Conservation (phyloP, 495 filamentous ascomycete genomes). For the Penicillium flavigenum region DNA sequence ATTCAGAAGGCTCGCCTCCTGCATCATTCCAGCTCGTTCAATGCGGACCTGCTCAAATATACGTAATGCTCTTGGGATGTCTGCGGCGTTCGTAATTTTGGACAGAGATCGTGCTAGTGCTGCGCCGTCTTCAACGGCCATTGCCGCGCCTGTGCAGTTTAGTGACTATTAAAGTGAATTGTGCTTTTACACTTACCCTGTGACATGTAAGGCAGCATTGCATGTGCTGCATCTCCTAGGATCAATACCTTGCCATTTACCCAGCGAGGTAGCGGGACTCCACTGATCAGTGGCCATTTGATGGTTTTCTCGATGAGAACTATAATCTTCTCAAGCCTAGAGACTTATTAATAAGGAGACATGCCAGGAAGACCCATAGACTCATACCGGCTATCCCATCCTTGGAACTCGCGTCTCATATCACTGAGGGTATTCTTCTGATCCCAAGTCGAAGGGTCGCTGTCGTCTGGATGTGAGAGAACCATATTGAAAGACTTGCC, state of each 20-base stretch:
- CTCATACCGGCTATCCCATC: conserved; percentile 41
- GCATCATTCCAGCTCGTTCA: conserved; percentile 30
- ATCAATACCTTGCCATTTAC: conserved; percentile 35
- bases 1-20: conserved; percentile 39
- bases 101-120: conserved; percentile 30
- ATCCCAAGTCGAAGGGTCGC: conserved; percentile 41
- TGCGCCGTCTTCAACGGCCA: conserved; percentile 44
- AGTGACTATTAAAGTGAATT: not conserved
- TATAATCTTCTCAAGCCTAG: conserved; percentile 39
- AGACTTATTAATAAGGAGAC: not conserved
- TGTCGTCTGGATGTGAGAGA: conserved; percentile 46
- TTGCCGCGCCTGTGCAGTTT: conserved; percentile 39
- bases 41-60: conserved; percentile 35
- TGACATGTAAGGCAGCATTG: conserved; percentile 52
- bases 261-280: conserved; percentile 28
- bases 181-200: conserved; percentile 27
- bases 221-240: conserved; percentile 51
- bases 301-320: conserved; percentile 36
- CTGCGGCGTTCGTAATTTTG: conserved; percentile 12
- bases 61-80: conserved; percentile 17
- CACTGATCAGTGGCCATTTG: conserved; percentile 45
- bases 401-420: conserved; percentile 31
- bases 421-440: conserved; percentile 28
- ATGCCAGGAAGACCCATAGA: not conserved
- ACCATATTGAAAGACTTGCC: conserved; percentile 53